Conservation (phyloP, 192 early-diverging fungal genomes). For the Linderina pennispora region DNA sequence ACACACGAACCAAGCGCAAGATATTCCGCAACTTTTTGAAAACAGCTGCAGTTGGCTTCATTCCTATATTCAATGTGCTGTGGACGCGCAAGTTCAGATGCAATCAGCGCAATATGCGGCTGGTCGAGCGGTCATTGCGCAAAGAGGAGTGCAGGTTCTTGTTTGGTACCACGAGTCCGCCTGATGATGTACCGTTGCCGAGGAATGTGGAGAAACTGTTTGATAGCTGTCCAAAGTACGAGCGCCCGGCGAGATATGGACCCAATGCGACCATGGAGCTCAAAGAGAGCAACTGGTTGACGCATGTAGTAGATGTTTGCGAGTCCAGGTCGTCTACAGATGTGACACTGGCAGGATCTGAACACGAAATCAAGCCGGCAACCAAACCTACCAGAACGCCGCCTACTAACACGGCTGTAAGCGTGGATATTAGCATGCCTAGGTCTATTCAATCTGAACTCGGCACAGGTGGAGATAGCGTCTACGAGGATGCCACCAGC, state of each 20-base stretch:
- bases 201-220: constrained; percentile 14
- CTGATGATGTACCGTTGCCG: constrained; percentile 7
- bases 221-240: constrained; percentile 17
- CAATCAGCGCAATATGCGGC: constrained; percentile 27
- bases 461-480: no score
- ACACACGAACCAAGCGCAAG: not conserved
- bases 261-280: not conserved
- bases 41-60: constrained; percentile 13
- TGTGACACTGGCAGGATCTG: no score
- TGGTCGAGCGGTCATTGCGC: constrained; percentile 23
- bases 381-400: no score
- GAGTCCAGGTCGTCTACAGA: no score
- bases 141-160: constrained; percentile 10
- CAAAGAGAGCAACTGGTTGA: not conserved
- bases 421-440: no score
- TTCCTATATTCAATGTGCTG: constrained; percentile 33
- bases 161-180: not conserved
- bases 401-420: no score
- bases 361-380: no score
- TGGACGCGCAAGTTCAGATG: constrained; percentile 36
- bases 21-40: constrained; percentile 28
- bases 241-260: no score
- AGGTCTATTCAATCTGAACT: no score
- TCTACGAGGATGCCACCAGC: no score
- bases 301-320: no score